These are phyloP conservation scores for Trametopsis cervina DNA, from an alignment of 768 basidiomycete genomes.

Conservation along the genomic window DNA sequence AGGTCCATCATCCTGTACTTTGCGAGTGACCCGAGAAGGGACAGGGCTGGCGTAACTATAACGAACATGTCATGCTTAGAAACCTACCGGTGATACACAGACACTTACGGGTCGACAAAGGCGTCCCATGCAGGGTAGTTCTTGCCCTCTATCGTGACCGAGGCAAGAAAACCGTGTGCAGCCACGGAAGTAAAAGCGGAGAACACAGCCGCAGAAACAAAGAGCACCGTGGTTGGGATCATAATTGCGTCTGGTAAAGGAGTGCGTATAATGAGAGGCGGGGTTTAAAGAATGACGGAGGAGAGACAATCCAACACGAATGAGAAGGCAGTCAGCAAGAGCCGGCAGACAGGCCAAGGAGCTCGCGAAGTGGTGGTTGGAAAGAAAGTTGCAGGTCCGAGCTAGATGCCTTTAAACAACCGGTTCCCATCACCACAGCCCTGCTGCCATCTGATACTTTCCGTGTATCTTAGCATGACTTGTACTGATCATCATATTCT, in stretches of 20 bases:
- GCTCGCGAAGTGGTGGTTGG: conserved; percentile 8
- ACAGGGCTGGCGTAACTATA: conserved; percentile 18
- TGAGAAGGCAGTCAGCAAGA: conserved; percentile 1
- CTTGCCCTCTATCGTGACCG: conserved; percentile 15
- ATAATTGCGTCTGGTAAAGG: conserved; percentile 3
- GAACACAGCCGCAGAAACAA: conserved; percentile 1
- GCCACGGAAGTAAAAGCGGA: conserved; percentile 10
- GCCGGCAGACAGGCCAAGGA: conserved; percentile 3
- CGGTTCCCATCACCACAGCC: too few species aligned
- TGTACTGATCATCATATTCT: too few species aligned
- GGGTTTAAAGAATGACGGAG: conserved; percentile 3
- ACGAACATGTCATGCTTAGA: background rate
- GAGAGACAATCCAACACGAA: background rate
- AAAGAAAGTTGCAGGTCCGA: background rate
- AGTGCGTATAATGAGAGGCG: conserved; percentile 1
- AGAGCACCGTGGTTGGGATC: conserved; percentile 1
- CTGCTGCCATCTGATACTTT: background rate
- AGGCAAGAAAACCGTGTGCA: conserved; percentile 21
- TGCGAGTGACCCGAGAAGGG: conserved; percentile 22
- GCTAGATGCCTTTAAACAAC: background rate
- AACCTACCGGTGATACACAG: background rate
- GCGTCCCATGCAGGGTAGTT: conserved; percentile 22
- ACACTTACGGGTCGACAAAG: conserved; percentile 22
- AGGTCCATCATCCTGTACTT: conserved; percentile 26
- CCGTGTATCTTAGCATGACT: background rate